A percentile compares a stretch with the other conserved stretches of the same genome.
Evolutionary conservation across 2,329 filamentous ascomycete species (phyloP).

Genomic region (Daldinia sp.): DNA sequence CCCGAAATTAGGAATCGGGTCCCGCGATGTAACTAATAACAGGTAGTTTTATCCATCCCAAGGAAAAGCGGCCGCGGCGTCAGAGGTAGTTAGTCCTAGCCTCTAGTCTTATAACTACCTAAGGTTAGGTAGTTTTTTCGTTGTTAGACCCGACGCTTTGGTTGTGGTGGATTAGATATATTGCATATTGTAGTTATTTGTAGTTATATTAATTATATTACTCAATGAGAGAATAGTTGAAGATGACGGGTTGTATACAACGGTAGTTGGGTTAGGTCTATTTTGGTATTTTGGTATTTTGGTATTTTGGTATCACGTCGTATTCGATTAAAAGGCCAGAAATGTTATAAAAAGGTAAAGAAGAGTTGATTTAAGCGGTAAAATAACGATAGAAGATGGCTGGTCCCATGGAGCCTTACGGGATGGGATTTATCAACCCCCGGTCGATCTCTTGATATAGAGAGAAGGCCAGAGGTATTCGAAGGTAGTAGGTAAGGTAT

Average conservation of each 20-base stretch:
- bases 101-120: conserved; percentile 14
- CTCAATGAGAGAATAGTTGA: conserved; percentile 1
- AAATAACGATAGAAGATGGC: conserved; percentile 18
- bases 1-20: conserved; percentile 23
- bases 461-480: conserved; percentile 8
- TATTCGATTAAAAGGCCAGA: background rate
- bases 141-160: conserved; percentile 16
- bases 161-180: conserved; percentile 6
- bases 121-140: background rate
- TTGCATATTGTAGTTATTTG: too few relatives aligned
- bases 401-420: conserved; percentile 28
- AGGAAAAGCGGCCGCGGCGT: conserved; percentile 1
- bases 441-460: conserved; percentile 15
- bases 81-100: conserved; percentile 14
- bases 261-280: background rate
- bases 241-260: background rate
- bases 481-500: background rate
- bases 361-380: conserved; percentile 14
- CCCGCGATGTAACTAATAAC: conserved; percentile 33
- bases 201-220: background rate
- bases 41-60: conserved; percentile 24
- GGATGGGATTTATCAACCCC: conserved; percentile 24
- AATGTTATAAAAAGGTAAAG: conserved; percentile 1
- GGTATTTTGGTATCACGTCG: background rate
- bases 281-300: background rate